Evolutionary conservation across 2,329 filamentous ascomycete genomes (phyloP).

Genomic region (Didymella sp.): DNA sequence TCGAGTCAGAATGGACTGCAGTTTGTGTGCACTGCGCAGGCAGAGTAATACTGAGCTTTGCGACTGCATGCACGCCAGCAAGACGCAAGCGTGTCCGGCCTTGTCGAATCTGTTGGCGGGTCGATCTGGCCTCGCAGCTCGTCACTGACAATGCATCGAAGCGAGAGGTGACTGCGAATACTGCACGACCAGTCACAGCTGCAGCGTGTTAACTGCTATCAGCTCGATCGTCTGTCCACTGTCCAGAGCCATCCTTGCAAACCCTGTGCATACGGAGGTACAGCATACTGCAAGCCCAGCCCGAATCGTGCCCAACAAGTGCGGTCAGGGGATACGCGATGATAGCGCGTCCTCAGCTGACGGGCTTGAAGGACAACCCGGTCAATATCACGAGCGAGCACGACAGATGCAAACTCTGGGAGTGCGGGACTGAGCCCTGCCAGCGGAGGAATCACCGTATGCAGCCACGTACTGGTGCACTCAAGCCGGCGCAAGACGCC

Average conservation of each 20-base stretch:
- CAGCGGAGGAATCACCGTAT: too few species aligned
- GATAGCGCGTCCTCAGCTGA: neutral
- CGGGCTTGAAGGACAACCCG: neutral
- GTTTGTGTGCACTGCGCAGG: neutral
- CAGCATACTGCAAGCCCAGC: neutral
- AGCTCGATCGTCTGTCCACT: neutral
- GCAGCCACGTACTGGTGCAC: neutral
- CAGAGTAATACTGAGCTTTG: too few species aligned
- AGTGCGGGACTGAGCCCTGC: too few species aligned
- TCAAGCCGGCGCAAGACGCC: neutral
- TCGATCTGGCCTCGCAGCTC: neutral
- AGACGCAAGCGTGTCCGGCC: neutral
- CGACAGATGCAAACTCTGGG: too few species aligned
- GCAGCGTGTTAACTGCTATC: neutral
- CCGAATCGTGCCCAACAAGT: neutral
- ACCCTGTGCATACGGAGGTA: too few species aligned
- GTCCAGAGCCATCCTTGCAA: too few species aligned
- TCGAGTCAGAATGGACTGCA: neutral
- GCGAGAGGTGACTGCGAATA: too few species aligned
- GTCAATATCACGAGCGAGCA: neutral
- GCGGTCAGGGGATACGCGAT: neutral
- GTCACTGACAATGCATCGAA: neutral
- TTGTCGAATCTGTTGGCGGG: too few species aligned
- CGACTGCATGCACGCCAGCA: neutral
- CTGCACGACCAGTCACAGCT: neutral